Evolutionary conservation across 805 yeast species (phyloP), one percentile per base, ranked within the genome.

Genomic region (Saccharomycopsis babjevae): DNA sequence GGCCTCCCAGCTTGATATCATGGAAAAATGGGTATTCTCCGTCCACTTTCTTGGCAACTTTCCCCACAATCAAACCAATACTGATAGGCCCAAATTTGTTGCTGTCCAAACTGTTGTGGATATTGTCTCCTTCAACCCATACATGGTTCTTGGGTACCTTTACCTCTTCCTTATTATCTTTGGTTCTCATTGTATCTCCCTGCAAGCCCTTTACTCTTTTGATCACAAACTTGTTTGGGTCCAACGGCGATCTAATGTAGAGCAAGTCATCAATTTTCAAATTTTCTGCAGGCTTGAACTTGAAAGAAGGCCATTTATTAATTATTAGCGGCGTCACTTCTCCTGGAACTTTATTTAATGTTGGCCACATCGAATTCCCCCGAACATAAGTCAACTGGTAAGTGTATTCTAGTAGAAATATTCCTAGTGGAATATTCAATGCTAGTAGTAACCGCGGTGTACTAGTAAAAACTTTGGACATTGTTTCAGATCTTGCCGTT

Each of bases 61-160:
- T 97, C 85, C 88, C 89, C 54, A 81, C 75, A 25, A 91, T 84
- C 61, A 93, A 73, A 0, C 93, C 97, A 43, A 83, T 79, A 16
- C 96, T 85, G 0, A 93, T 80, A 0, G 97, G 96, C 0, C 98
- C 98, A 74, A 88, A 93, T 8, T 79, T 81, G 71, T 91, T 92
- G 58, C 93, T 85, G 73, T 93, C 98, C 1, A 91, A 75, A 0
- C 96, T 86, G 68, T 86, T 93, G 55, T 77, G 77, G 16, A 82
- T 72, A 69, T 89, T 91, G 71, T 93, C 98, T 6, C 98, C 98
- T 71, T 93, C 97, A 0, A 91, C 91, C 97, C 97, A 93, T 6
- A 89, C 67, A 69, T 93, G 97, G 67, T 84, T 86, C 59, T 87
- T 73, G 1, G 97, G 97, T 1, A 93, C 75, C 39, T 74, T 71